Percentiles rank a stretch among this genome's conserved stretches.
Conservation (phyloP, 352 stramenopile species). For the Aphanomyces invadans region DNA sequence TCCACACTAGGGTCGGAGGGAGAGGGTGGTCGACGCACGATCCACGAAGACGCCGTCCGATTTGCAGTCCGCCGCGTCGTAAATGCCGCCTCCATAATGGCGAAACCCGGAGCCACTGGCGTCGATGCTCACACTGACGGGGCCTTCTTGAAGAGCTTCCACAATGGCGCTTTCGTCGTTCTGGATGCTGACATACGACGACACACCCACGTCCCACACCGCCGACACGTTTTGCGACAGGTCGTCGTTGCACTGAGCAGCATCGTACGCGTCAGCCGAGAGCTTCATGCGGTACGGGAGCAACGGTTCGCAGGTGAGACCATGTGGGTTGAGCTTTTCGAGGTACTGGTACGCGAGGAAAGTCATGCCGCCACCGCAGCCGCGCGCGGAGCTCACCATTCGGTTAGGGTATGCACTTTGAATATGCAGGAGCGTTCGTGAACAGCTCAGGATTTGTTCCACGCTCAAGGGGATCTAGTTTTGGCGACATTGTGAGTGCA, state of each 20-base stretch:
- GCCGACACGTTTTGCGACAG: background rate
- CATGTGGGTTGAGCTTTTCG: slow-evolving; percentile 43
- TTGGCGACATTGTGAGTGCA: no score
- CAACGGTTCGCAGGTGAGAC: slow-evolving; percentile 52
- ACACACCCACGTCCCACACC: slow-evolving; percentile 18
- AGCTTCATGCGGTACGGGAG: slow-evolving; percentile 77
- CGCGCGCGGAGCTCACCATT: slow-evolving; percentile 70
- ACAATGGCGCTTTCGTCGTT: slow-evolving; percentile 56
- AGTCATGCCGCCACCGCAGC: slow-evolving; percentile 83
- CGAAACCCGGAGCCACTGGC: slow-evolving; percentile 68
- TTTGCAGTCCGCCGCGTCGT: slow-evolving; percentile 70
- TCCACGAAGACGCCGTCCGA: slow-evolving; percentile 74
- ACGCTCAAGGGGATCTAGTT: slow-evolving; percentile 59
- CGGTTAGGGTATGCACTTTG: slow-evolving; percentile 55
- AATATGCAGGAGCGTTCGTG: slow-evolving; percentile 57
- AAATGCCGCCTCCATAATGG: slow-evolving; percentile 75
- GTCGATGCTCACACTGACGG: slow-evolving; percentile 74
- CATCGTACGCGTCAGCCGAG: background rate
- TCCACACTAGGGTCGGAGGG: background rate
- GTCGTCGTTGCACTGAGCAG: background rate
- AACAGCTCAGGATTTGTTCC: slow-evolving; percentile 79
- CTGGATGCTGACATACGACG: slow-evolving; percentile 33
- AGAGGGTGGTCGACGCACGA: slow-evolving; percentile 21
- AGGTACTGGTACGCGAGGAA: slow-evolving; percentile 88
- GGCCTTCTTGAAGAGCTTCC: slow-evolving; percentile 48